These are phyloP conservation scores for Hyphopichia buzzinii DNA, from an alignment of 1,139 yeast genomes.

Conservation along the genomic window DNA sequence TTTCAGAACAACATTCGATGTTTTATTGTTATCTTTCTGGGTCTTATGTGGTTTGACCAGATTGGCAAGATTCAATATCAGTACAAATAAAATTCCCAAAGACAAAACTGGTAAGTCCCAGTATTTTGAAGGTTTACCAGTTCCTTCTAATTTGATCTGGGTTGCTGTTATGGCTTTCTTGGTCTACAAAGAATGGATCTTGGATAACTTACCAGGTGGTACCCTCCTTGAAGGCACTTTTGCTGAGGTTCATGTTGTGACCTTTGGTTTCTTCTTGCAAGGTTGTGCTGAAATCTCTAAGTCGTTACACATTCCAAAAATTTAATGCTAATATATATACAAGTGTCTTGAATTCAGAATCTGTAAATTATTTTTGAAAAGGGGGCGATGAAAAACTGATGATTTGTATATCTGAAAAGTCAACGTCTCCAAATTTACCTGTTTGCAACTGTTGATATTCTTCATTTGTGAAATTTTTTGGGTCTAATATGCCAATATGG, in stretches of 20 bases:
- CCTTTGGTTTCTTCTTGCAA: constrained; percentile 63
- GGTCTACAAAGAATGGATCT: constrained; percentile 48
- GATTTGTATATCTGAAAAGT: constrained; percentile 22
- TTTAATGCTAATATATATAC: neutral
- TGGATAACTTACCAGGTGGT: constrained; percentile 66
- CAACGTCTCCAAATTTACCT: constrained; percentile 24
- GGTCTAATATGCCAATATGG: constrained; percentile 41
- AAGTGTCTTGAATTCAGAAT: too few species aligned
- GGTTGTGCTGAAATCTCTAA: constrained; percentile 94
- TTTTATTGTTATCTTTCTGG: constrained; percentile 72
- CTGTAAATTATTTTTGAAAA: constrained; percentile 6
- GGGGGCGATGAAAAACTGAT: constrained; percentile 16
- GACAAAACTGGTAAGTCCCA: constrained; percentile 79
- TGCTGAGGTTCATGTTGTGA: constrained; percentile 73
- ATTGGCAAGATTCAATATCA: constrained; percentile 91
- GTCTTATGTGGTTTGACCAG: constrained; percentile 93
- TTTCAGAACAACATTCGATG: constrained; percentile 79
- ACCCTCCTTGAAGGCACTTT: constrained; percentile 48
- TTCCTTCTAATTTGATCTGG: constrained; percentile 80
- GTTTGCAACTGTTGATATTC: constrained; percentile 23
- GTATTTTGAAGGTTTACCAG: constrained; percentile 91
- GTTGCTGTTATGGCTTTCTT: constrained; percentile 70
- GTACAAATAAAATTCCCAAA: constrained; percentile 89
- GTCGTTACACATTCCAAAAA: constrained; percentile 83
- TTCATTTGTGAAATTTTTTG: constrained; percentile 29